Conservation (phyloP, 2,329 filamentous ascomycete genomes). For the Xylaria sp. region DNA sequence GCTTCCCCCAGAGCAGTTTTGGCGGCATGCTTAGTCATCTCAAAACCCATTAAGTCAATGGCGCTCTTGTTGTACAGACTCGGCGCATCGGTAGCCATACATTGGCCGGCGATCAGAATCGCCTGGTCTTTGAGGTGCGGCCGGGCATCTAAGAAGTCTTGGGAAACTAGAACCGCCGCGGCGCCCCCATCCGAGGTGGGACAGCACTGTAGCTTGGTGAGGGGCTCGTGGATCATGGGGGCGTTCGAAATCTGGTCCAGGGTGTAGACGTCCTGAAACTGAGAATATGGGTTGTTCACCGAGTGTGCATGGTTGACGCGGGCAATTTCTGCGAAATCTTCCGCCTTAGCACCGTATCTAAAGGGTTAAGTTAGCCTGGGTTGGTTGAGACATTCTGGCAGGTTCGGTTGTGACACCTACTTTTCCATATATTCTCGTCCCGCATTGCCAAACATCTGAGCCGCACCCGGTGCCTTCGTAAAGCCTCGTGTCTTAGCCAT, state of each 20-base stretch:
- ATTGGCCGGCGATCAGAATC: constrained; percentile 86
- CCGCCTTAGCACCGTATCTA: constrained; percentile 77
- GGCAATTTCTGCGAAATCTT: constrained; percentile 94
- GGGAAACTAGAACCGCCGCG: constrained; percentile 84
- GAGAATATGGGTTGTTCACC: constrained; percentile 93
- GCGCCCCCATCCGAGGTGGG: constrained; percentile 93
- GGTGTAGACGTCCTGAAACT: constrained; percentile 92
- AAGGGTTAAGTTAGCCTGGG: neutral
- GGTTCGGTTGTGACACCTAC: constrained; percentile 48
- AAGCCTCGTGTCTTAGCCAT: constrained; percentile 82
- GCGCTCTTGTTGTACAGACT: constrained; percentile 76
- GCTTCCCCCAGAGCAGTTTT: constrained; percentile 74
- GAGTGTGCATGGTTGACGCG: constrained; percentile 92
- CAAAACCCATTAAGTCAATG: constrained; percentile 88
- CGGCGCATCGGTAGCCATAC: constrained; percentile 81
- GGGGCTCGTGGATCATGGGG: constrained; percentile 78
- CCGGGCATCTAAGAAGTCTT: constrained; percentile 82
- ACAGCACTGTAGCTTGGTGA: constrained; percentile 98
- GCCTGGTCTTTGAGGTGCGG: constrained; percentile 82
- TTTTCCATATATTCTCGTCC: constrained; percentile 94
- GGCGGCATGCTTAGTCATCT: constrained; percentile 77
- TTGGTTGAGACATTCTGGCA: neutral
- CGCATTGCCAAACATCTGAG: constrained; percentile 95
- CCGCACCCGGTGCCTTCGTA: constrained; percentile 80
- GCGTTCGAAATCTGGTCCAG: constrained; percentile 78